Evolutionary conservation across 305 asterid species (phyloP).

Genomic region (Fraxinus nigra): DNA sequence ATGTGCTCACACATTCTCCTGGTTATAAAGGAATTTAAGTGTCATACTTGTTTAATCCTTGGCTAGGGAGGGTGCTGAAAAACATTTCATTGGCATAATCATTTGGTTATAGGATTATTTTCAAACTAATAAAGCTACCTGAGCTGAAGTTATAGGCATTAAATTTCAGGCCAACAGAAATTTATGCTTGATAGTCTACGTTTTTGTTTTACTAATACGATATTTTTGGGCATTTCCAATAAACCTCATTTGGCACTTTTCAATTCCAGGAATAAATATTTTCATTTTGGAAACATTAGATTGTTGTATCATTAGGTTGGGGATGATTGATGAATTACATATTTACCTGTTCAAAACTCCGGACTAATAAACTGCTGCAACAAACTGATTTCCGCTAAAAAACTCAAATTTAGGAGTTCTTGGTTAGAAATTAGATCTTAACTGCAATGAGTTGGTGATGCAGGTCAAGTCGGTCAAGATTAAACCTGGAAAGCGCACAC

Average conservation of each 20-base stretch:
- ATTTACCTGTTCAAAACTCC: neutral
- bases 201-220: neutral
- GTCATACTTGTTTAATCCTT: neutral
- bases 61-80: neutral
- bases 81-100: neutral
- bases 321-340: neutral
- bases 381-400: neutral
- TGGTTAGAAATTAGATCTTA: neutral
- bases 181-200: neutral
- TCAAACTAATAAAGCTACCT: neutral
- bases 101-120: neutral
- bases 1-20: neutral
- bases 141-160: neutral
- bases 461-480: conserved; percentile 78
- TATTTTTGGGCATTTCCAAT: neutral
- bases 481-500: conserved; percentile 71
- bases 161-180: neutral
- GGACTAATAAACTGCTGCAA: neutral
- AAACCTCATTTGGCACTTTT: too few species aligned
- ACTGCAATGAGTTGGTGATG: conserved; percentile 17
- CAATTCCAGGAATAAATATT: neutral
- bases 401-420: neutral
- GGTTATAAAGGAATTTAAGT: neutral
- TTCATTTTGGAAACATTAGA: neutral
- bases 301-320: neutral